phyloP scores from a whole-genome alignment of 176 grass and related monocot genomes.

The Carex myosuroides region DNA sequence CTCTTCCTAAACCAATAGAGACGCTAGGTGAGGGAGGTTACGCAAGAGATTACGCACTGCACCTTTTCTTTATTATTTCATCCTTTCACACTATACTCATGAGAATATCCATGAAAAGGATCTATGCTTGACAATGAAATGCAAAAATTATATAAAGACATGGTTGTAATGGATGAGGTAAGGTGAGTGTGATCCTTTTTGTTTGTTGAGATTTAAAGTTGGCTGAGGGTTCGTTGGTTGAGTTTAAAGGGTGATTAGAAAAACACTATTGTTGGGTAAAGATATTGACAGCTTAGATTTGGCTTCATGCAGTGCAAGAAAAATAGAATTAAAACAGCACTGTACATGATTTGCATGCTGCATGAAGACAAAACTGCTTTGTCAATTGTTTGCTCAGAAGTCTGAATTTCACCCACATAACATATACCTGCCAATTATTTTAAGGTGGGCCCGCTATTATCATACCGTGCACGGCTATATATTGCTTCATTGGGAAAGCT shows the following conservation, averaged over 20 bases:
- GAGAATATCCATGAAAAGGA: background rate
- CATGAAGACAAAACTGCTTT: too few species aligned
- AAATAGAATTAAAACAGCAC: too few species aligned
- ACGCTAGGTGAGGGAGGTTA: background rate
- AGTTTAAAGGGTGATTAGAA: background rate
- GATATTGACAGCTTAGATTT: too few species aligned
- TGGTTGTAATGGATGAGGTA: background rate
- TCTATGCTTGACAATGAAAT: constrained; percentile 2
- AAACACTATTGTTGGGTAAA: background rate
- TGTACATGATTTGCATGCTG: too few species aligned
- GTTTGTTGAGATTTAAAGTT: background rate
- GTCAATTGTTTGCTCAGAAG: too few species aligned
- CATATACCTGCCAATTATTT: background rate
- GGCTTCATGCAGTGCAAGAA: too few species aligned
- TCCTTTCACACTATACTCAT: background rate
- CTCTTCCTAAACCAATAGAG: background rate
- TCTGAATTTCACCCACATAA: background rate
- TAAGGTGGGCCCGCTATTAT: too few species aligned
- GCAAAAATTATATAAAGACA: background rate
- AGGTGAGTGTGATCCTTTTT: background rate
- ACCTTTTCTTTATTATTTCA: background rate
- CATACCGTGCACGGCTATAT: too few species aligned
- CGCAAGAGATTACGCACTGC: constrained; percentile 9
- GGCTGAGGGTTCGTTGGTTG: background rate
- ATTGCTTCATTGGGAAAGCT: too few species aligned